A percentile compares a stretch with the other conserved stretches of the same genome.
These are phyloP conservation scores for Phialocephala subalpina DNA, from an alignment of 2,329 filamentous ascomycete genomes.

Conservation along the genomic window DNA sequence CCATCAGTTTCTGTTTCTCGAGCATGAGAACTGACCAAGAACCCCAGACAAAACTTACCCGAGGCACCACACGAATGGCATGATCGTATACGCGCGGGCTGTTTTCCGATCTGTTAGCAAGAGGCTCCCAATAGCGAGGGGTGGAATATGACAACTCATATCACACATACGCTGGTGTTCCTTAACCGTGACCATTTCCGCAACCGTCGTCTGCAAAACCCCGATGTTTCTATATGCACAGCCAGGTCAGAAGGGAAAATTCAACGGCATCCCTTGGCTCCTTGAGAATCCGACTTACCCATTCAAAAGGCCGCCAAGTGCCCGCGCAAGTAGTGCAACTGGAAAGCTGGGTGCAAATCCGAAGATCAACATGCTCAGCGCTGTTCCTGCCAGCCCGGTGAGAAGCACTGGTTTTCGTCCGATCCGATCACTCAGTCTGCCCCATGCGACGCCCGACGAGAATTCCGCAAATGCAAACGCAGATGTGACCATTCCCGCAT, in stretches of 20 bases:
- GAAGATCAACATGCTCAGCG: constrained; percentile 90
- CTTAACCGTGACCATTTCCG: constrained; percentile 91
- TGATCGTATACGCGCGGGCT: constrained; percentile 95
- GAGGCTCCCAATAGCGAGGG: constrained; percentile 40
- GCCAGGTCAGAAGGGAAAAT: constrained; percentile 27
- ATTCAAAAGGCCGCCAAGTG: constrained; percentile 89
- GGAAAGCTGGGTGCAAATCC: constrained; percentile 86
- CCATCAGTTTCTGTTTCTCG: background rate
- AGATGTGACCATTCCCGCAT: constrained; percentile 95
- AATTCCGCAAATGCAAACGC: constrained; percentile 97
- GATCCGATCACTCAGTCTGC: constrained; percentile 87
- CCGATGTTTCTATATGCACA: constrained; percentile 77
- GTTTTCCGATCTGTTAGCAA: constrained; percentile 38
- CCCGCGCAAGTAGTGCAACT: constrained; percentile 85
- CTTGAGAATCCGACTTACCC: constrained; percentile 64
- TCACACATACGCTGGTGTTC: constrained; percentile 83
- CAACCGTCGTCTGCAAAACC: constrained; percentile 93
- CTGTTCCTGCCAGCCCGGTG: constrained; percentile 88
- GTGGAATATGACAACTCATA: constrained; percentile 25
- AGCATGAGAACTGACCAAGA: constrained; percentile 16
- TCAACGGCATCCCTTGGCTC: constrained; percentile 8
- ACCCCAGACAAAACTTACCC: constrained; percentile 63
- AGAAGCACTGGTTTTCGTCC: constrained; percentile 93
- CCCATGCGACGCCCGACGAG: constrained; percentile 91
- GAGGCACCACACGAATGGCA: constrained; percentile 98